A percentile compares a stretch with the other conserved stretches of the same genome.
Evolutionary conservation across 345 rosid genomes (phyloP).

Genomic region (Firmiana major): DNA sequence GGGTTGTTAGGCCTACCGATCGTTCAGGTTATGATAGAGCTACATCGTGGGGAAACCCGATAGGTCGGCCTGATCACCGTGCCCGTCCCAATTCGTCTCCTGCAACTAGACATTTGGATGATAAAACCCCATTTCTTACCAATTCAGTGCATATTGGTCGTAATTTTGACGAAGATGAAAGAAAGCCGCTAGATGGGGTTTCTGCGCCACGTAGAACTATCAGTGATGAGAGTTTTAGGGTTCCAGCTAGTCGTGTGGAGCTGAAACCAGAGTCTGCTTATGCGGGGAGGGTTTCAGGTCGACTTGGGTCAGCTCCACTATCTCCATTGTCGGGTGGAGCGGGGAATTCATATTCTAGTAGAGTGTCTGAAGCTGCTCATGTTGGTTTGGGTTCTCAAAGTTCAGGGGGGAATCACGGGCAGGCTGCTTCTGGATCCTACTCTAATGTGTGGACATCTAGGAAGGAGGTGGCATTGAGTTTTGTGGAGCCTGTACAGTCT

Average conservation of each 20-base stretch:
- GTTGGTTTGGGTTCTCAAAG: slow-evolving; percentile 25
- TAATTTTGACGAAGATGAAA: slow-evolving; percentile 78
- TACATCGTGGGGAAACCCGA: slow-evolving; percentile 53
- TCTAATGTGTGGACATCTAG: slow-evolving; percentile 56
- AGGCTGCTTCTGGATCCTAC: slow-evolving; percentile 31
- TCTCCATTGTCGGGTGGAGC: slow-evolving; percentile 20
- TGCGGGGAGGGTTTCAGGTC: slow-evolving; percentile 33
- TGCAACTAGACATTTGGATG: slow-evolving; percentile 59
- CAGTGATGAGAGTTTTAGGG: slow-evolving; percentile 53
- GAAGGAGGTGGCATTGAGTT: slow-evolving; percentile 42
- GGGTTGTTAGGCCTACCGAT: slow-evolving; percentile 48
- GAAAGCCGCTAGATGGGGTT: slow-evolving; percentile 71
- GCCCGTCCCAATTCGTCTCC: slow-evolving; percentile 61
- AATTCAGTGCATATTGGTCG: slow-evolving; percentile 55
- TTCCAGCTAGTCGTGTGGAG: slow-evolving; percentile 35
- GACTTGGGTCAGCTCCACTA: slow-evolving; percentile 22
- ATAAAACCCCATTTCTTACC: slow-evolving; percentile 62
- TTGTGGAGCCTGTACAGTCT: slow-evolving; percentile 40
- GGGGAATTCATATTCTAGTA: slow-evolving; percentile 36
- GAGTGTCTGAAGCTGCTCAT: slow-evolving; percentile 32
- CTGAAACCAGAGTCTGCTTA: slow-evolving; percentile 37
- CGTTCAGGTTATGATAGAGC: slow-evolving; percentile 56
- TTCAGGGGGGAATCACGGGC: slow-evolving; percentile 32
- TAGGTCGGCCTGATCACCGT: slow-evolving; percentile 55
- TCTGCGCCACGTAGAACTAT: slow-evolving; percentile 55